phyloP scores from a whole-genome alignment of 306 rosid species.

The Prunus persica region DNA sequence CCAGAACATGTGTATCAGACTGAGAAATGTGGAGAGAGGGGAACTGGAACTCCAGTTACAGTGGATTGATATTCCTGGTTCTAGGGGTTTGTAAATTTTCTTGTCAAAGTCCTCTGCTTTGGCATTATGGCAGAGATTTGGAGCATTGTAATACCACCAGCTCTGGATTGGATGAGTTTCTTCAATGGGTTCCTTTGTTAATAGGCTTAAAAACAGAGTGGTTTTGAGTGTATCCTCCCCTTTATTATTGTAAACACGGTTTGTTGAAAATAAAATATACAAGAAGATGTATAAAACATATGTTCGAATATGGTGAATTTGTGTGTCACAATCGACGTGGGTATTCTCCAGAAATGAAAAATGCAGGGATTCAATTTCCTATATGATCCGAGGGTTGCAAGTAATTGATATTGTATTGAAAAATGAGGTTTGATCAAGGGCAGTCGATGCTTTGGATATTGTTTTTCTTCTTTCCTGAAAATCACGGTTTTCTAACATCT shows the following conservation, averaged over 20 bases:
- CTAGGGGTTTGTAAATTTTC: slow-evolving; percentile 39
- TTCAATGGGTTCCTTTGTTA: neutral
- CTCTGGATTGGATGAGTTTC: neutral
- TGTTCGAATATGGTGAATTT: too few species aligned
- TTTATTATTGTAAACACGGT: neutral
- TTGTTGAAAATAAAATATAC: neutral
- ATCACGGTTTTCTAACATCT: too few species aligned
- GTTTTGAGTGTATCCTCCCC: neutral
- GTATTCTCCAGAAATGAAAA: too few species aligned
- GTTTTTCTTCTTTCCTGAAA: too few species aligned
- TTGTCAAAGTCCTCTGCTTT: neutral
- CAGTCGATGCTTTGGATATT: too few species aligned
- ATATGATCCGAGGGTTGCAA: too few species aligned
- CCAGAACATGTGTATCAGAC: slow-evolving; percentile 62
- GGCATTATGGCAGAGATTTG: neutral
- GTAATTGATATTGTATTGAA: too few species aligned
- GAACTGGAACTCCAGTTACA: slow-evolving; percentile 65
- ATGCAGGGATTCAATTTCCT: too few species aligned
- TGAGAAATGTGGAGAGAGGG: slow-evolving; percentile 73
- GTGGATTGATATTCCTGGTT: slow-evolving; percentile 82
- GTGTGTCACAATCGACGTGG: too few species aligned
- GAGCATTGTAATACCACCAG: neutral
- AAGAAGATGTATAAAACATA: neutral
- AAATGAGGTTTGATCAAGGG: too few species aligned
- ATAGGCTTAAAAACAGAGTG: neutral